Conservation (phyloP, 1,284 basidiomycete species). For the Papiliotrema laurentii region DNA sequence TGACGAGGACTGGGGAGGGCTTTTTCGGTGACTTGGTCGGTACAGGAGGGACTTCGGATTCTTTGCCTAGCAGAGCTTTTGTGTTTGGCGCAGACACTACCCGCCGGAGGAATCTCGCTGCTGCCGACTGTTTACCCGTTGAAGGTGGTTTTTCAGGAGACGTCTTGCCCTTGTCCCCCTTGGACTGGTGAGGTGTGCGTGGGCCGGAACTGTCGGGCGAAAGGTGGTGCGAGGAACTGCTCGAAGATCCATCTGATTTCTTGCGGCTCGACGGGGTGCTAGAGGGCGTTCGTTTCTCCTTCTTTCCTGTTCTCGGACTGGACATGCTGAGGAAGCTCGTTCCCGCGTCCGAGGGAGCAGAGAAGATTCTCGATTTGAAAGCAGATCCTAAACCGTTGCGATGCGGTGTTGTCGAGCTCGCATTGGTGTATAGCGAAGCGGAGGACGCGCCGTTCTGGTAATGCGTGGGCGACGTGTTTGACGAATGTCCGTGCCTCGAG, state of each 20-base stretch:
- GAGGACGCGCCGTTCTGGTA: background rate
- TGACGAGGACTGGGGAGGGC: slow-evolving; percentile 42
- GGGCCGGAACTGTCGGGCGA: background rate
- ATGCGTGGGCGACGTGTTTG: background rate
- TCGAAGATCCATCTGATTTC: background rate
- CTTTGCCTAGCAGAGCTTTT: slow-evolving; percentile 68
- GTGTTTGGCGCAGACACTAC: slow-evolving; percentile 96
- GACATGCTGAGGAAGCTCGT: background rate
- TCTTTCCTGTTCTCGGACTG: background rate
- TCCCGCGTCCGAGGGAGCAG: slow-evolving; percentile 17
- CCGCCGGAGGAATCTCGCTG: slow-evolving; percentile 81
- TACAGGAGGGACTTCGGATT: slow-evolving; percentile 33
- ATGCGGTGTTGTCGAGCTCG: slow-evolving; percentile 13
- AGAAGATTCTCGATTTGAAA: slow-evolving; percentile 44
- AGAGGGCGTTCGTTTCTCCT: slow-evolving; percentile 7
- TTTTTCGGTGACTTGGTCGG: slow-evolving; percentile 15
- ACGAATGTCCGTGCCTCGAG: background rate
- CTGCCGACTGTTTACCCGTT: slow-evolving; percentile 39
- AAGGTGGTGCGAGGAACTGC: slow-evolving; percentile 1
- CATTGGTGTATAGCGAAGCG: slow-evolving; percentile 2
- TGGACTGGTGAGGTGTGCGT: background rate
- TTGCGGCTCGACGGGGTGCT: background rate
- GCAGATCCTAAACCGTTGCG: slow-evolving; percentile 17
- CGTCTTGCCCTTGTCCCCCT: too few species aligned
- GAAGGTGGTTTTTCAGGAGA: too few species aligned